These are phyloP conservation scores for Trametes elegans DNA, from an alignment of 768 basidiomycete species.

Conservation along the genomic window DNA sequence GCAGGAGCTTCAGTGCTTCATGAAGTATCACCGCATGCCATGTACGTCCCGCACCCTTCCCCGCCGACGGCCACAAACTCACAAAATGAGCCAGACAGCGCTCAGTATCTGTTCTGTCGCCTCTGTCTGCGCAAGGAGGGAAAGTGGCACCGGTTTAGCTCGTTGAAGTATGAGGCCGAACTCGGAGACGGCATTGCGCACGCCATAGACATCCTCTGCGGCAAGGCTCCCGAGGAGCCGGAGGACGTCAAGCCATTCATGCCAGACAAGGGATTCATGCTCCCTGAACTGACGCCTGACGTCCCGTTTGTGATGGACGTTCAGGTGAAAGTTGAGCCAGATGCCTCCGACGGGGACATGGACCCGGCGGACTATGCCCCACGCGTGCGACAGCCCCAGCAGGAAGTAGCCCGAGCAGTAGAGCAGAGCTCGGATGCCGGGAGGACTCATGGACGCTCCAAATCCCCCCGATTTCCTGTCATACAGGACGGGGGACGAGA, in stretches of 20 bases:
- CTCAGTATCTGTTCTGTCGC: constrained; percentile 61
- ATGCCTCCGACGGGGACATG: too few relatives aligned
- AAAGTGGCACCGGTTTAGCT: constrained; percentile 49
- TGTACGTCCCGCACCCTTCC: constrained; percentile 40
- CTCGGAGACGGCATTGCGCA: constrained; percentile 39
- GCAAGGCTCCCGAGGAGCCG: neutral
- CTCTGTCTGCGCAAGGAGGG: constrained; percentile 58
- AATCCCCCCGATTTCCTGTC: neutral
- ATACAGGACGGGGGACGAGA: constrained; percentile 29
- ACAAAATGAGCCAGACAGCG: neutral
- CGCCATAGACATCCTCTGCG: constrained; percentile 47
- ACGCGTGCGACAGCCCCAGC: too few relatives aligned
- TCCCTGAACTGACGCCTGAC: neutral
- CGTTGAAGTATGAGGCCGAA: constrained; percentile 42
- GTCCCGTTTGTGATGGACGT: too few relatives aligned
- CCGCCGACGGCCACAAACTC: neutral
- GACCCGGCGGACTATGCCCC: too few relatives aligned
- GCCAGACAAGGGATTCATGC: neutral
- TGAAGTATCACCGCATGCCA: constrained; percentile 41
- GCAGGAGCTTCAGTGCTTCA: constrained; percentile 45
- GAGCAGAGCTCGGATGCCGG: neutral
- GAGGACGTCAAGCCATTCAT: neutral
- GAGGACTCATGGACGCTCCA: too few relatives aligned
- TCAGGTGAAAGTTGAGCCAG: too few relatives aligned
- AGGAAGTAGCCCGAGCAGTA: neutral